phyloP scores from a whole-genome alignment of 768 basidiomycete genomes.

The Pleurotus giganteus region DNA sequence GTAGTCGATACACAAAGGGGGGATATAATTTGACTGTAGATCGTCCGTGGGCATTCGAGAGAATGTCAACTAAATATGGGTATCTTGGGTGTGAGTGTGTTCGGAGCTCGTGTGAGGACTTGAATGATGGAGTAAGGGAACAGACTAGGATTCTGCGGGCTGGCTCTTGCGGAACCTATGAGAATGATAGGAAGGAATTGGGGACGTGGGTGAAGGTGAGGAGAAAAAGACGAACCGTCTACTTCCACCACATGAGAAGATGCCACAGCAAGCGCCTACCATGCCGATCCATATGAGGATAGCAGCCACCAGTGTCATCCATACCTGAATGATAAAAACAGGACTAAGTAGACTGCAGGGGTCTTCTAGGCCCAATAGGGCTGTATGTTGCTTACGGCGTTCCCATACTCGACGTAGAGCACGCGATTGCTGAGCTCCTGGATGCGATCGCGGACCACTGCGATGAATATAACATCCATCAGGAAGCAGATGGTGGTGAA shows the following conservation, averaged over 20 bases:
- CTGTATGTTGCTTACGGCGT: constrained; percentile 34
- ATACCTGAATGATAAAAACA: constrained; percentile 32
- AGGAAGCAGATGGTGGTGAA: constrained; percentile 50
- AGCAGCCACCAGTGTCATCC: constrained; percentile 53
- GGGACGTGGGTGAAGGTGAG: background rate
- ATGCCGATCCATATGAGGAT: constrained; percentile 47
- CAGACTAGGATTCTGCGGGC: constrained; percentile 3
- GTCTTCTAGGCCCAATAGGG: background rate
- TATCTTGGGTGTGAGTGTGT: constrained; percentile 2
- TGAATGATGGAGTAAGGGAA: background rate
- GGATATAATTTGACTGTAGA: constrained; percentile 6
- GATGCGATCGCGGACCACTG: constrained; percentile 40
- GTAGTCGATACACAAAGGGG: constrained; percentile 9
- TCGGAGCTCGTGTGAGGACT: background rate
- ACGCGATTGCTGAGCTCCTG: constrained; percentile 37
- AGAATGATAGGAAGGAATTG: background rate
- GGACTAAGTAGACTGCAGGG: background rate
- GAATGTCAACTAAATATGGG: constrained; percentile 7
- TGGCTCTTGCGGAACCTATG: constrained; percentile 10
- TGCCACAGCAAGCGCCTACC: constrained; percentile 31
- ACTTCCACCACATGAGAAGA: constrained; percentile 25
- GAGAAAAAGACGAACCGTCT: constrained; percentile 11
- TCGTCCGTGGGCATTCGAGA: constrained; percentile 1
- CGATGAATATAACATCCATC: constrained; percentile 51
- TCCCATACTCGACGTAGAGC: constrained; percentile 46